Percentiles rank a stretch among this genome's conserved stretches.
These are phyloP conservation scores for Acanthamoeba sp. DNA, from an alignment of 208 protist genomes.

Conservation along the genomic window DNA sequence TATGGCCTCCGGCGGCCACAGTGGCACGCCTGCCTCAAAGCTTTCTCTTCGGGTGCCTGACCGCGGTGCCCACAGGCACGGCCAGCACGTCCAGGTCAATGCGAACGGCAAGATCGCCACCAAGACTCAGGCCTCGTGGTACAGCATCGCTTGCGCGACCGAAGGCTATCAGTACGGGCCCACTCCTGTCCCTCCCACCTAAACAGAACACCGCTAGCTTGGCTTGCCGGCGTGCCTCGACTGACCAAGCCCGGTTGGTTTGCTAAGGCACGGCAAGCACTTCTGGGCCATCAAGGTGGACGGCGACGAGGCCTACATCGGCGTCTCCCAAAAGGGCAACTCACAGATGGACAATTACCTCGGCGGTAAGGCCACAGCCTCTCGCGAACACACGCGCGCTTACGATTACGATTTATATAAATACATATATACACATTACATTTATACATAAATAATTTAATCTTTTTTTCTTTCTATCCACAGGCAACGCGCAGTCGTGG, in stretches of 20 bases:
- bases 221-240: too few species aligned
- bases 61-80: not conserved
- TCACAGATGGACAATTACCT: not conserved
- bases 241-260: too few species aligned
- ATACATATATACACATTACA: too few species aligned
- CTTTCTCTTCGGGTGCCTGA: too few species aligned
- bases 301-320: constrained; percentile 27
- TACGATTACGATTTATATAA: too few species aligned
- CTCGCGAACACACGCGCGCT: too few species aligned
- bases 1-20: not conserved
- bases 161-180: constrained; percentile 15
- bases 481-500: not conserved
- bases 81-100: constrained; percentile 11
- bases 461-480: too few species aligned
- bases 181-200: not conserved
- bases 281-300: constrained; percentile 54
- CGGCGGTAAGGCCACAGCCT: not conserved
- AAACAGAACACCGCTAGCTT: too few species aligned
- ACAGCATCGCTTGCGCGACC: not conserved
- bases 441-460: too few species aligned
- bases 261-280: constrained; percentile 17
- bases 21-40: too few species aligned
- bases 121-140: not conserved
- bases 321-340: constrained; percentile 12
- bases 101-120: not conserved